Percentiles rank a stretch among this genome's conserved stretches.
phyloP scores from a whole-genome alignment of 2,329 filamentous ascomycete species.

The Monosporascus sp. region DNA sequence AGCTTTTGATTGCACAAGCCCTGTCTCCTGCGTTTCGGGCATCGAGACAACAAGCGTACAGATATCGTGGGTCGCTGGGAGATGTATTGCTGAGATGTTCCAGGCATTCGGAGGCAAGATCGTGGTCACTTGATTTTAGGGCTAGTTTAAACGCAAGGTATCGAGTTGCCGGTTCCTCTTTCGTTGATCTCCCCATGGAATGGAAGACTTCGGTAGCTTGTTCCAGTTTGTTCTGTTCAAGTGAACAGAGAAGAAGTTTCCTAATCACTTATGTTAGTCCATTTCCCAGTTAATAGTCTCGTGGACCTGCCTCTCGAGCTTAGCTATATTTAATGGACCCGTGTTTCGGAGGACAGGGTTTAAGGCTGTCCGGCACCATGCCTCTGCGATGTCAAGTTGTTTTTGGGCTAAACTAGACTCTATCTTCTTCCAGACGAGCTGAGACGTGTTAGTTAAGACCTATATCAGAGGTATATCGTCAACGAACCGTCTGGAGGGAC shows the following conservation, averaged over 20 bases:
- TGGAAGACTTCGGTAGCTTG: constrained; percentile 51
- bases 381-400: constrained; percentile 49
- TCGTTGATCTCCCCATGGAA: constrained; percentile 52
- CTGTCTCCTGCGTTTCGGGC: constrained; percentile 63
- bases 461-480: background rate
- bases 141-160: constrained; percentile 74
- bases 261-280: constrained; percentile 37
- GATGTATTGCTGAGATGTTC: constrained; percentile 50
- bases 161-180: constrained; percentile 58
- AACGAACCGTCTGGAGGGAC: constrained; percentile 60
- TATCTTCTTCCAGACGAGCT: constrained; percentile 81
- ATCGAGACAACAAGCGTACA: constrained; percentile 78
- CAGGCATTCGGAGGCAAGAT: constrained; percentile 60
- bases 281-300: background rate
- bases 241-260: constrained; percentile 66
- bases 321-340: constrained; percentile 61
- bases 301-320: constrained; percentile 55
- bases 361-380: constrained; percentile 68
- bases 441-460: constrained; percentile 6
- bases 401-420: constrained; percentile 51
- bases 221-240: constrained; percentile 52
- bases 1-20: constrained; percentile 49
- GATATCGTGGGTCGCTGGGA: constrained; percentile 52
- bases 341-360: constrained; percentile 62
- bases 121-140: constrained; percentile 51